Base-by-base conservation (phyloP, 2,329 filamentous ascomycete genomes). In the Verticillium nonalfalfae region DNA sequence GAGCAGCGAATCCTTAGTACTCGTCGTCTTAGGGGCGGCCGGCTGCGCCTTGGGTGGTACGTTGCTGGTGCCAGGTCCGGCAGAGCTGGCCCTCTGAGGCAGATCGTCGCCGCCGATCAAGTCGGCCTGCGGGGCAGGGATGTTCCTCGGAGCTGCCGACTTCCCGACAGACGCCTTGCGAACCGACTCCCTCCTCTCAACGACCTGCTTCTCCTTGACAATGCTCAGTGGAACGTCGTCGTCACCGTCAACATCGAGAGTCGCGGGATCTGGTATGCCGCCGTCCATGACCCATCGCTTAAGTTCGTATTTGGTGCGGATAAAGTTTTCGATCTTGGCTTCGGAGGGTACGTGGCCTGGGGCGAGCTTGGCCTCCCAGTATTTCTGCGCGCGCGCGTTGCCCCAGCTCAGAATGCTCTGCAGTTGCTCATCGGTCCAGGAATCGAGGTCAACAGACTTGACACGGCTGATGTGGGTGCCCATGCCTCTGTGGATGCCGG, bases 281-380 rank as follows among this genome's bases (percentile, higher is more conserved):
- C 95, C 95, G 64, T 99, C 95, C 93, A 98, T 98, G n/a, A 93
- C 90, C 95, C 95, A 99, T 78, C 96, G 85, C 85, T 97, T 98
- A 60, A 95, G 90, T 75, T 99, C 95, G 76, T 99, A 99, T 77
- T 99, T 99, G 61, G 96, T 99, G 67, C 95, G 88, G 70, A 99
- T 98, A 72, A 99, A 99, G 81, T 98, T 99, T 83, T 99, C 95
- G 69, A 99, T 98, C 83, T 99, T 99, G 67, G 90, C 85, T 79
- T 99, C 96, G 26, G 94, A 97, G 1, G 95, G 95, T 56, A 94
- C 87, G 76, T 99, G 95, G 63, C 93, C 93, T 14, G 89, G 79
- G 2, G 94, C 93, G 71, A 99, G 79, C 79, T 98, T 99, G 65
- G 91, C 86, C 77, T 99, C 96, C 94, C 94, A 99, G 75, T 98